Base-by-base conservation (phyloP, 2,329 filamentous ascomycete genomes). In the Colletotrichum sp. region DNA sequence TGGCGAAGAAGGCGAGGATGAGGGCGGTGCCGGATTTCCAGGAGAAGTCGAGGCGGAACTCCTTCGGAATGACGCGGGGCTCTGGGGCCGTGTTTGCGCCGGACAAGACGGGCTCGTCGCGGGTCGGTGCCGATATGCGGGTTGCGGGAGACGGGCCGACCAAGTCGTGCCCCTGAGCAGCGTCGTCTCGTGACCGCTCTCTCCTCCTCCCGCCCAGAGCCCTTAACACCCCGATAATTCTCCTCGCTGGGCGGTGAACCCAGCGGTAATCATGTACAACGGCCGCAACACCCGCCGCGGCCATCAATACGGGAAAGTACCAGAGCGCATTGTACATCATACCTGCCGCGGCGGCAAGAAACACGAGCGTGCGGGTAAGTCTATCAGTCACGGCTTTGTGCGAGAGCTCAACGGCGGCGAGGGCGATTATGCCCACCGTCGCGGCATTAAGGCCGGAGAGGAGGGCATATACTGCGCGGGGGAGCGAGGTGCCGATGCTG, bases 291-390 rank as follows among this genome's bases (percentile, higher is more conserved):
- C 92, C 93, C 0, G 89, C 90, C 2, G 86, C 78, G 0, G 89
- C 78, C 82, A 94, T 92, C 15, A 94, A 78, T 1, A 91, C 80
- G 0, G 93, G 93, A 67, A 94, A 94, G 78, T 93, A 95, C 93
- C 93, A 95, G 0, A 94, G 83, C 0, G 92, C 89, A 65, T 90
- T 93, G 79, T 94, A 94, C 65, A 92, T 87, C 77, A 95, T 83
- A 0, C 92, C 93, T 0, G 92, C 92, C 26, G 89, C 88, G 1
- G 86, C 93, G 8, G 90, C 89, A 9, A 92, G 80, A 21, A 94
- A 91, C 1, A 94, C 90, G 3, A 94, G 78, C 3, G 92, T 85
- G 6, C 92, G 85, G 0, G 92, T 91, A 12, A 94, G 44, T 32
- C 85, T 86, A 79, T 94, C 92, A 3, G 88, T 90, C 72, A 94